These are phyloP conservation scores for Bipolaris gigantea DNA, from an alignment of 2,329 filamentous ascomycete genomes.

Conservation along the genomic window DNA sequence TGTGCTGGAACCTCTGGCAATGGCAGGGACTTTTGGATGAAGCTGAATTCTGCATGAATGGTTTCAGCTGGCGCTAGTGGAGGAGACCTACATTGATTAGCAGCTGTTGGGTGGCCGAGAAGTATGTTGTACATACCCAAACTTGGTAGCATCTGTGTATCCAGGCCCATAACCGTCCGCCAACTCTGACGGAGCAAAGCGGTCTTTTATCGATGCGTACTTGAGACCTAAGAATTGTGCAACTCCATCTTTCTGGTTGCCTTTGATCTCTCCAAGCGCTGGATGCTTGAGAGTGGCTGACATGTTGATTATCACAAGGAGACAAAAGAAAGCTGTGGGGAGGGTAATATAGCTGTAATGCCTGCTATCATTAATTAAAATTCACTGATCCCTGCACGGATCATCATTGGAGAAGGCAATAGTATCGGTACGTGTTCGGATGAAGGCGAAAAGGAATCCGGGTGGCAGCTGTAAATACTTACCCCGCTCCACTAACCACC, in stretches of 20 bases:
- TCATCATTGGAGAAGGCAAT: not conserved
- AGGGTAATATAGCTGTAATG: not conserved
- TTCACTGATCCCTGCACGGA: not conserved
- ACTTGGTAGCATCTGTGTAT: conserved; percentile 39
- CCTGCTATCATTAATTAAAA: not conserved
- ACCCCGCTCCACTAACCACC: too few species aligned
- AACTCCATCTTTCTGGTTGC: conserved; percentile 28
- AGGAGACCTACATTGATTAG: conserved; percentile 23
- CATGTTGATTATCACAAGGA: conserved; percentile 17
- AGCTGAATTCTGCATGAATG: conserved; percentile 51
- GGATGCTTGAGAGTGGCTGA: conserved; percentile 25
- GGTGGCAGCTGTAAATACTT: too few species aligned
- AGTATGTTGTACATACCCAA: conserved; percentile 34
- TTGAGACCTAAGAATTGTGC: conserved; percentile 45
- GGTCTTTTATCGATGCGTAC: conserved; percentile 45
- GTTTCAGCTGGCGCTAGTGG: conserved; percentile 47
- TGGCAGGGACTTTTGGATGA: conserved; percentile 55
- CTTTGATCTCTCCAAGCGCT: conserved; percentile 29
- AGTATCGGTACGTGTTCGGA: not conserved
- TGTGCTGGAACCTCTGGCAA: conserved; percentile 39
- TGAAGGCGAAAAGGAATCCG: too few species aligned
- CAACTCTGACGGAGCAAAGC: conserved; percentile 41
- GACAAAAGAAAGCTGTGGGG: not conserved
- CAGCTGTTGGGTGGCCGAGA: too few species aligned
- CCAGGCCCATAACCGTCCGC: conserved; percentile 27